Percentiles rank a stretch among this genome's conserved stretches.
These are phyloP conservation scores for Penicillium sp. DNA, from an alignment of 2,329 filamentous ascomycete species.

Conservation along the genomic window DNA sequence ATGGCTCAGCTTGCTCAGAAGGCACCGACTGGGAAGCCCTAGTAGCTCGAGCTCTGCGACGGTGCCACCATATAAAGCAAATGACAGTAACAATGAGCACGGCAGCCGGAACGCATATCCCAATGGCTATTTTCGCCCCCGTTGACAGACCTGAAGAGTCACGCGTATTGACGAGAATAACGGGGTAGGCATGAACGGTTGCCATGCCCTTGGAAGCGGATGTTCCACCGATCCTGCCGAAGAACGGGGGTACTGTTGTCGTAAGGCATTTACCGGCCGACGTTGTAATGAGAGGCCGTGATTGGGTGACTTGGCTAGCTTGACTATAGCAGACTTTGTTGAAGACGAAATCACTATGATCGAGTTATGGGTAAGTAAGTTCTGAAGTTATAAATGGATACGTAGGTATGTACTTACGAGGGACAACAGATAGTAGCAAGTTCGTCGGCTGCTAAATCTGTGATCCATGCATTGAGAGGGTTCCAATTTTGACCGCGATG, in stretches of 20 bases:
- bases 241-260: background rate
- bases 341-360: background rate
- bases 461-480: conserved; percentile 1
- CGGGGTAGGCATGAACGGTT: background rate
- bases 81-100: conserved; percentile 13
- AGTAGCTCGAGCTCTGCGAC: background rate
- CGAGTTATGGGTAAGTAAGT: background rate
- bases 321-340: background rate
- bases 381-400: background rate
- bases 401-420: conserved; percentile 3
- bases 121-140: conserved; percentile 28
- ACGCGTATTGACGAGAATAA: background rate
- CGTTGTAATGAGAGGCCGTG: background rate
- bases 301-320: background rate
- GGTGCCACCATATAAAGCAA: conserved; percentile 16
- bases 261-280: background rate
- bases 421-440: conserved; percentile 12
- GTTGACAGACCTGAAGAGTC: conserved; percentile 17
- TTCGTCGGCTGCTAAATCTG: conserved; percentile 4
- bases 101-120: conserved; percentile 18
- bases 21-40: background rate
- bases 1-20: background rate
- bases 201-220: background rate
- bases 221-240: background rate
- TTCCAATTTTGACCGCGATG: background rate